Evolutionary conservation across 2,329 filamentous ascomycete genomes (phyloP).

Genomic region (Nothophaeocryptopus gaeumannii): DNA sequence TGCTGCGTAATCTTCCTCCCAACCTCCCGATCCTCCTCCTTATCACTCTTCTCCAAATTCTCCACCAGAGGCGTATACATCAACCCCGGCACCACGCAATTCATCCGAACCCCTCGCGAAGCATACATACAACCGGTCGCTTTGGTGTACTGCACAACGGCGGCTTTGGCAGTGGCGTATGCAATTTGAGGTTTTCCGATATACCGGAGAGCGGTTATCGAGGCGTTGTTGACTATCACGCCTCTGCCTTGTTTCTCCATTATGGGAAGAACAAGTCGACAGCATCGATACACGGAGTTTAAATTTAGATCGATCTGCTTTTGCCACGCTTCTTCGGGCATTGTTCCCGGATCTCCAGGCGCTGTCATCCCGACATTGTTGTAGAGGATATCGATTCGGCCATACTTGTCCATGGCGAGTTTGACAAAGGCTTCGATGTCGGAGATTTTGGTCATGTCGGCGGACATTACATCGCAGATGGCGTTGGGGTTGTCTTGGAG

Average conservation of each 20-base stretch:
- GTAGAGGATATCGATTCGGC: conserved; percentile 49
- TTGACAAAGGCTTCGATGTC: conserved; percentile 50
- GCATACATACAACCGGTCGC: conserved; percentile 49
- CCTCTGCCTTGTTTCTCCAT: conserved; percentile 50
- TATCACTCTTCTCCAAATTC: conserved; percentile 45
- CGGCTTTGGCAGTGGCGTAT: conserved; percentile 40
- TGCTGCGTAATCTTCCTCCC: conserved; percentile 52
- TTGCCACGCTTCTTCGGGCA: conserved; percentile 52
- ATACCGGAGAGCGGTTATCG: conserved; percentile 54
- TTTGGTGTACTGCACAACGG: conserved; percentile 31
- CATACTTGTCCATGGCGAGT: conserved; percentile 41
- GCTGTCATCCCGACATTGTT: conserved; percentile 50
- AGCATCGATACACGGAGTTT: conserved; percentile 54
- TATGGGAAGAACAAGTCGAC: conserved; percentile 52
- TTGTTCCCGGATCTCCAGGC: conserved; percentile 46
- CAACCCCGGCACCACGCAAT: conserved; percentile 55
- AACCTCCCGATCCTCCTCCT: conserved; percentile 46
- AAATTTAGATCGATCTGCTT: conserved; percentile 55
- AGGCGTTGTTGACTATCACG: conserved; percentile 47
- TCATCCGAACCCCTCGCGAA: conserved; percentile 44
- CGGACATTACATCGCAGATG: conserved; percentile 36
- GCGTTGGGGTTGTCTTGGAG: conserved; percentile 38
- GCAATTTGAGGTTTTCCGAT: conserved; percentile 53
- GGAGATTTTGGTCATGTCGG: conserved; percentile 46
- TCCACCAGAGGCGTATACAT: conserved; percentile 56